Evolutionary conservation across 164 flowering plant species (phyloP).

Genomic region (Nelumbo lutea): DNA sequence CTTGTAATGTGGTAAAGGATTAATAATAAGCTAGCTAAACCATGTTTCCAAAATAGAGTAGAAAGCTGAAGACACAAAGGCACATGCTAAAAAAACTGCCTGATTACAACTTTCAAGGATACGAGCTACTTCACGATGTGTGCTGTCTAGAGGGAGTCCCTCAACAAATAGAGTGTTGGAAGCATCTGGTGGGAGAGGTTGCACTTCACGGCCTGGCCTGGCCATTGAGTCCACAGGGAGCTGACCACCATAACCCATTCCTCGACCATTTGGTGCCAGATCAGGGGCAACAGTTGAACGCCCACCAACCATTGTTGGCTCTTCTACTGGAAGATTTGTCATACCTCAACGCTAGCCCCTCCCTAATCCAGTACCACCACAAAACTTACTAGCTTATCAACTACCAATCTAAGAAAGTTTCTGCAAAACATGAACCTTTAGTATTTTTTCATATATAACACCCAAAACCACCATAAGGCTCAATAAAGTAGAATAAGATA

Average conservation of each 20-base stretch:
- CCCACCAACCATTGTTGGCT: constrained; percentile 29
- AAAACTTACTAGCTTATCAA: constrained; percentile 17
- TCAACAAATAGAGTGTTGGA: constrained; percentile 78
- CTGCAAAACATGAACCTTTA: constrained; percentile 6
- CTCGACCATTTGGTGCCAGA: constrained; percentile 37
- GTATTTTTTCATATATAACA: constrained; percentile 10
- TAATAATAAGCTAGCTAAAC: constrained; percentile 12
- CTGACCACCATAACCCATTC: constrained; percentile 27
- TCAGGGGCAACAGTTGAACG: constrained; percentile 33
- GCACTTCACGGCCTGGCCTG: constrained; percentile 43
- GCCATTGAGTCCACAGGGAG: constrained; percentile 30
- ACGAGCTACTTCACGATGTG: constrained; percentile 86
- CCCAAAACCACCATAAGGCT: background rate
- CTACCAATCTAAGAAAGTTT: background rate
- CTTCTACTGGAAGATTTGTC: constrained; percentile 26
- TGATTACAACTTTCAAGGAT: constrained; percentile 42
- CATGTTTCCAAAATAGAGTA: background rate
- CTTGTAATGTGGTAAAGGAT: constrained; percentile 50
- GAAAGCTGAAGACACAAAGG: background rate
- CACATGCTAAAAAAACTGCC: background rate
- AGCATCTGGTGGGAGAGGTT: constrained; percentile 82
- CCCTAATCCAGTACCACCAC: constrained; percentile 26
- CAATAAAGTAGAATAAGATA: constrained; percentile 9
- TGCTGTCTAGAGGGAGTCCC: constrained; percentile 77
- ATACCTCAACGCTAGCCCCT: constrained; percentile 29